A percentile compares a stretch with the other conserved stretches of the same genome.
phyloP scores from a whole-genome alignment of 1,284 basidiomycete genomes.

The Vanrija humicola region DNA sequence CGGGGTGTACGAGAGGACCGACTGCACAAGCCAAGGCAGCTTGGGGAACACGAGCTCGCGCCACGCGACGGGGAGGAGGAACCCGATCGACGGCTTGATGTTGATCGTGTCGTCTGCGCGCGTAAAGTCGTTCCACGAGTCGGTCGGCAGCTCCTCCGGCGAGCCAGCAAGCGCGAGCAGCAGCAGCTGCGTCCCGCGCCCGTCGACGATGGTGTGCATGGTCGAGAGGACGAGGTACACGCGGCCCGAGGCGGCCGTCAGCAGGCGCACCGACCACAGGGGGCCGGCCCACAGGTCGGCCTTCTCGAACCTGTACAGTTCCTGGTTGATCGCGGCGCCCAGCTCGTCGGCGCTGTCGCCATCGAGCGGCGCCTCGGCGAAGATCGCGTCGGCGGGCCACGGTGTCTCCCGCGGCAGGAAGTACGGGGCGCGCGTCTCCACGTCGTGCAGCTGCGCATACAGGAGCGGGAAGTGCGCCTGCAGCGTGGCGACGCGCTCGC shows the following conservation, averaged over 20 bases:
- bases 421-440: constrained; percentile 2
- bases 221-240: too few relatives aligned
- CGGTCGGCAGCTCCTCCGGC: too few relatives aligned
- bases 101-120: constrained; percentile 28
- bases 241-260: too few relatives aligned
- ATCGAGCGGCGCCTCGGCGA: neutral
- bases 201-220: too few relatives aligned
- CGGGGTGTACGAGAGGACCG: constrained; percentile 10
- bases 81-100: constrained; percentile 18
- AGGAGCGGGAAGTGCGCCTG: constrained; percentile 6
- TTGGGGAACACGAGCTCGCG: constrained; percentile 32
- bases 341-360: too few relatives aligned
- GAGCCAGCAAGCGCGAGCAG: too few relatives aligned
- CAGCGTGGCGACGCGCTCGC: neutral
- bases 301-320: too few relatives aligned
- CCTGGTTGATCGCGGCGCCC: too few relatives aligned
- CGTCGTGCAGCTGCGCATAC: neutral
- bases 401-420: neutral
- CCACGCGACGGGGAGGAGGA: constrained; percentile 27
- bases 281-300: too few relatives aligned
- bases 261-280: too few relatives aligned
- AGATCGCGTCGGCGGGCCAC: constrained; percentile 1
- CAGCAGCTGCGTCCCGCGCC: too few relatives aligned
- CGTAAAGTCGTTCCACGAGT: neutral
- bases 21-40: constrained; percentile 29